Evolutionary conservation across 768 basidiomycete genomes (phyloP).

Genomic region (Tricholoma bakamatsutake): DNA sequence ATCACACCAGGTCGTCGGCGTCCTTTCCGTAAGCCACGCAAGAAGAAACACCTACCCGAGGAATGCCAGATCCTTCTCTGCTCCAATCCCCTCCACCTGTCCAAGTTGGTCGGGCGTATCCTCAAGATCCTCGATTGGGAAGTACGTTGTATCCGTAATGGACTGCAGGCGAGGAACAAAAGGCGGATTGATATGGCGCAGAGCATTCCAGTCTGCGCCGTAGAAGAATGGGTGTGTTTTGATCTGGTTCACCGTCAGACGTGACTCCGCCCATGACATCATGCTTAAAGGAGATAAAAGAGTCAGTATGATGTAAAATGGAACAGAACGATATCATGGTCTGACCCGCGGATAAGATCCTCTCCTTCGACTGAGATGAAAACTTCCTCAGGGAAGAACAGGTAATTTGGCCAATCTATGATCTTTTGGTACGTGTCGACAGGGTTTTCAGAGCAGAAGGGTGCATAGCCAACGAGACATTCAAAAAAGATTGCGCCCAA

Average conservation of each 20-base stretch:
- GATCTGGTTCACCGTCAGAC: conserved; percentile 79
- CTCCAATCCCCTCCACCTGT: conserved; percentile 52
- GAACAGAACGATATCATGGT: conserved; percentile 2
- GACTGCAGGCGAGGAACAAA: conserved; percentile 92
- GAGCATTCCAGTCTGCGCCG: conserved; percentile 89
- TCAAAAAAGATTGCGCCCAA: conserved; percentile 99
- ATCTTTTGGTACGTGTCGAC: conserved; percentile 99
- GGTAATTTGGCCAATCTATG: conserved; percentile 88
- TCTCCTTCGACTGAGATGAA: conserved; percentile 90
- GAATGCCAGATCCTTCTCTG: conserved; percentile 66
- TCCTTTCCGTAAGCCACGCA: conserved; percentile 1
- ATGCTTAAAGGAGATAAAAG: conserved; percentile 42
- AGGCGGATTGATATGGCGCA: conserved; percentile 92
- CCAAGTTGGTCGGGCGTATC: conserved; percentile 59
- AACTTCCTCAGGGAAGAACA: conserved; percentile 93
- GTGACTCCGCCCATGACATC: conserved; percentile 76
- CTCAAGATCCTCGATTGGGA: conserved; percentile 90
- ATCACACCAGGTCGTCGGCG: conserved; percentile 7
- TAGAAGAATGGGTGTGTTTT: conserved; percentile 92
- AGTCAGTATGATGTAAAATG: conserved; percentile 4
- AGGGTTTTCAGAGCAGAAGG: conserved; percentile 96
- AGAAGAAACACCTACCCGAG: conserved; percentile 41
- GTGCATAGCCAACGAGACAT: conserved; percentile 95
- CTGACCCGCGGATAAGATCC: conserved; percentile 80
- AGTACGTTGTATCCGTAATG: conserved; percentile 92